These are phyloP conservation scores for Tricladium varicosporioides DNA, from an alignment of 2,329 filamentous ascomycete species.

Conservation along the genomic window DNA sequence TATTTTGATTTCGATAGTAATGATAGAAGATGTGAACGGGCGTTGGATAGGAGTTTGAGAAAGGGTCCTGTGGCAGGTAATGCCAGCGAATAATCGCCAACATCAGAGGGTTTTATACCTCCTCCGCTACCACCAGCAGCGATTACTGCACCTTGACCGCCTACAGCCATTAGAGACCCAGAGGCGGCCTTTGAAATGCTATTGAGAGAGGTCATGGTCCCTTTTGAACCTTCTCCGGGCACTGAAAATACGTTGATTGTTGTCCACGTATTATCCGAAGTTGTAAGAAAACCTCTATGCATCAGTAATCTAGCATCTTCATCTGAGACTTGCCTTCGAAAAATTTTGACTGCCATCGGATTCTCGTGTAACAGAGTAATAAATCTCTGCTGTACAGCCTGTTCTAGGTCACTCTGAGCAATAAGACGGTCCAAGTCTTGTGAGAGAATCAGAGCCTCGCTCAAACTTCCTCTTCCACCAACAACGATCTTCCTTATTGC, in stretches of 20 bases:
- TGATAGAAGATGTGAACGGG: conserved; percentile 59
- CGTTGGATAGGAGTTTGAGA: conserved; percentile 61
- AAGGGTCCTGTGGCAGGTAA: conserved; percentile 66
- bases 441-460: conserved; percentile 63
- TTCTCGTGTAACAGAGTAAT: conserved; percentile 48
- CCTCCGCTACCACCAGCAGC: conserved; percentile 54
- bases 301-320: conserved; percentile 58
- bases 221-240: conserved; percentile 39
- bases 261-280: conserved; percentile 37
- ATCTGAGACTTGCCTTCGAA: conserved; percentile 39
- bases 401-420: conserved; percentile 36
- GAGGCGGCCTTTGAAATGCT: conserved; percentile 64
- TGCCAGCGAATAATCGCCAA: conserved; percentile 50
- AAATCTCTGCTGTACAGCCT: conserved; percentile 50
- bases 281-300: conserved; percentile 65
- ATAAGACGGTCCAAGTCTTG: conserved; percentile 54
- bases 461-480: conserved; percentile 53
- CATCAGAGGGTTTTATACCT: conserved; percentile 25
- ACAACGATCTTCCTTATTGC: conserved; percentile 61
- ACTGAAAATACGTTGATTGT: conserved; percentile 41
- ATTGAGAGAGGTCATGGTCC: conserved; percentile 58
- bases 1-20: conserved; percentile 58
- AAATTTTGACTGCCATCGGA: conserved; percentile 44
- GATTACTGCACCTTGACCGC: conserved; percentile 64
- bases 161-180: conserved; percentile 67